Evolutionary conservation across 768 basidiomycete genomes (phyloP).

Genomic region (Hericium alpestre): DNA sequence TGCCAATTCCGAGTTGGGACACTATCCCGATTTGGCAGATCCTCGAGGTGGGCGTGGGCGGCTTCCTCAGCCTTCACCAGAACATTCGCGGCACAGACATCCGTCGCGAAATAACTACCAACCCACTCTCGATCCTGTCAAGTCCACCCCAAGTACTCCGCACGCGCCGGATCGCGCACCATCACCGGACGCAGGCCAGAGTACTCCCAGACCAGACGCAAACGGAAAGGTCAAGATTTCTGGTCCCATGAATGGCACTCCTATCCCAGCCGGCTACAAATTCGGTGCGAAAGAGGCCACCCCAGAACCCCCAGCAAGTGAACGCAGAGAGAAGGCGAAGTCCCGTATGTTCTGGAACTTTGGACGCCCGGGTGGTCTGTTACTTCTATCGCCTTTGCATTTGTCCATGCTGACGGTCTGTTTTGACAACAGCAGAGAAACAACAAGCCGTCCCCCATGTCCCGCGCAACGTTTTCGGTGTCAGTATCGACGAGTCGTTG

Average conservation of each 20-base stretch:
- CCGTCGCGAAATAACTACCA: slow-evolving; percentile 56
- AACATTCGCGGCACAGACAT: slow-evolving; percentile 43
- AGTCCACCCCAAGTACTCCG: slow-evolving; percentile 36
- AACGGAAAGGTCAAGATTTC: slow-evolving; percentile 77
- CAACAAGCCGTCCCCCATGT: slow-evolving; percentile 26
- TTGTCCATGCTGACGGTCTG: not conserved
- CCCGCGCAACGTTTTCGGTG: slow-evolving; percentile 78
- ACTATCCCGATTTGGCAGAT: slow-evolving; percentile 59
- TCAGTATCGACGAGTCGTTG: slow-evolving; percentile 78
- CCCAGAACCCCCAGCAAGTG: slow-evolving; percentile 12
- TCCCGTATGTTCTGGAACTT: slow-evolving; percentile 92
- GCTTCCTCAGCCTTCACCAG: slow-evolving; percentile 39
- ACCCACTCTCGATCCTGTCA: slow-evolving; percentile 41
- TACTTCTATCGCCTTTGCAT: not conserved
- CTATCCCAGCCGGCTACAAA: slow-evolving; percentile 83
- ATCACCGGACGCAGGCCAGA: slow-evolving; percentile 36
- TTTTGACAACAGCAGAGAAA: slow-evolving; percentile 22
- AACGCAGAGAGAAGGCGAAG: slow-evolving; percentile 81
- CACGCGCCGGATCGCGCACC: slow-evolving; percentile 20
- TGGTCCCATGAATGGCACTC: slow-evolving; percentile 73
- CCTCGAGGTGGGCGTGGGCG: slow-evolving; percentile 22
- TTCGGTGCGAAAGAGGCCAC: slow-evolving; percentile 71
- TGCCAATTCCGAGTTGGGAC: slow-evolving; percentile 74
- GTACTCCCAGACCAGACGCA: slow-evolving; percentile 35
- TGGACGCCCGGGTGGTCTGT: slow-evolving; percentile 37